A percentile compares a stretch with the other conserved stretches of the same genome.
phyloP scores from a whole-genome alignment of 441 rosid genomes.

The Brassica hybrid region DNA sequence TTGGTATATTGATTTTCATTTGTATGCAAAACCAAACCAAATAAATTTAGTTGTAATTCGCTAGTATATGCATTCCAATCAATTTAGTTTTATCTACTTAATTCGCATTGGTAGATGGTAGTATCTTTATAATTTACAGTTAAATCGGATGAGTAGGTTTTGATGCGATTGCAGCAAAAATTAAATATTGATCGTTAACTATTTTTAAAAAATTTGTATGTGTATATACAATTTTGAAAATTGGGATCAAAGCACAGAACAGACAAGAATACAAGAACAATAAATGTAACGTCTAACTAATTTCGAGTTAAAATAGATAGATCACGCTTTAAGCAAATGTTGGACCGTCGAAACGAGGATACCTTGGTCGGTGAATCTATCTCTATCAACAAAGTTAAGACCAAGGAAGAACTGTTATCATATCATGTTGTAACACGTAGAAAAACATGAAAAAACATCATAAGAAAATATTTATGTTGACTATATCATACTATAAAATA shows the following conservation, averaged over 20 bases:
- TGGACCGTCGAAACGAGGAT: constrained; percentile 37
- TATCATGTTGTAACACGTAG: constrained; percentile 6
- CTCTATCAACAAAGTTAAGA: constrained; percentile 32
- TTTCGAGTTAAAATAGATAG: constrained; percentile 29
- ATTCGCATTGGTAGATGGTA: not conserved
- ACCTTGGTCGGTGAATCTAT: constrained; percentile 39
- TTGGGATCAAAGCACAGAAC: constrained; percentile 15
- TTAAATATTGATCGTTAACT: not conserved
- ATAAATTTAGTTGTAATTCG: not conserved
- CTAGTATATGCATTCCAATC: not conserved
- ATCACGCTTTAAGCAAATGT: constrained; percentile 40
- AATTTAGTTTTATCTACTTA: not conserved
- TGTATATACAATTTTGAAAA: not conserved
- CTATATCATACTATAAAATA: not conserved
- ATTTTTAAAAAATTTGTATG: not conserved
- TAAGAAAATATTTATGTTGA: not conserved
- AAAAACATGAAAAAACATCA: not conserved
- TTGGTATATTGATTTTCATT: not conserved
- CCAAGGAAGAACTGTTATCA: constrained; percentile 27
- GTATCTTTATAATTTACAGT: not conserved
- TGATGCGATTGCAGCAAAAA: not conserved
- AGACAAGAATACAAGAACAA: constrained; percentile 39
- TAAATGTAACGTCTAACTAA: constrained; percentile 33
- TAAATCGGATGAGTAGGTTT: not conserved
- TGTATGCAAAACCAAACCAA: not conserved